A percentile compares a stretch with the other conserved stretches of the same genome.
These are phyloP conservation scores for Licmophora abbreviata DNA, from an alignment of 108 stramenopile genomes.

Conservation along the genomic window DNA sequence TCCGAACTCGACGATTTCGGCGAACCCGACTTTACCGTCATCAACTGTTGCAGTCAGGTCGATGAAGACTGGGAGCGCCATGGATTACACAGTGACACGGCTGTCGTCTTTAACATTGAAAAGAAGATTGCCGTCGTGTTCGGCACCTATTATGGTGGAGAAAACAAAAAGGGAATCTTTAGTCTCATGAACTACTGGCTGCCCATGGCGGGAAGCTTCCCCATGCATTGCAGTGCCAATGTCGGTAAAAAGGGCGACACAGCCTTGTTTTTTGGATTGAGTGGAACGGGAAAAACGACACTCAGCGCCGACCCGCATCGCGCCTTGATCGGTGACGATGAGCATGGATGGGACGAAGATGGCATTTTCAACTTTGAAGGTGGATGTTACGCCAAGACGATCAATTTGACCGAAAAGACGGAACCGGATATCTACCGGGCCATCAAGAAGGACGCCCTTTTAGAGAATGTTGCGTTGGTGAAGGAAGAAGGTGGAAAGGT, in stretches of 20 bases:
- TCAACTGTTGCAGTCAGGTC: constrained; percentile 91
- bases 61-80: constrained; percentile 88
- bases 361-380: constrained; percentile 99
- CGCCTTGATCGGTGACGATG: constrained; percentile 93
- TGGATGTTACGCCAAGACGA: constrained; percentile 98
- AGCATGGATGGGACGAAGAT: constrained; percentile 96
- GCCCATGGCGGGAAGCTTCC: constrained; percentile 83
- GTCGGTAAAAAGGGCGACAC: constrained; percentile 85
- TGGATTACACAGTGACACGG: constrained; percentile 89
- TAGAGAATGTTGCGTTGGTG: constrained; percentile 87
- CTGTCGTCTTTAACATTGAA: constrained; percentile 95
- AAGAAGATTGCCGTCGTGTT: constrained; percentile 90
- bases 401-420: constrained; percentile 86
- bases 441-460: constrained; percentile 88
- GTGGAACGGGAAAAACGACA: constrained; percentile 96
- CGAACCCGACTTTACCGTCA: constrained; percentile 94
- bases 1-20: constrained; percentile 69
- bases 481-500: constrained; percentile 39
- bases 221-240: constrained; percentile 99
- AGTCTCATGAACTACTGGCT: constrained; percentile 98
- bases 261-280: constrained; percentile 93
- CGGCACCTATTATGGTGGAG: constrained; percentile 97
- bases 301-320: constrained; percentile 93
- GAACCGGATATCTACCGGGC: constrained; percentile 98
- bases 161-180: constrained; percentile 99